Evolutionary conservation across 768 basidiomycete species (phyloP).

Genomic region (Auricularia auricula-judae): DNA sequence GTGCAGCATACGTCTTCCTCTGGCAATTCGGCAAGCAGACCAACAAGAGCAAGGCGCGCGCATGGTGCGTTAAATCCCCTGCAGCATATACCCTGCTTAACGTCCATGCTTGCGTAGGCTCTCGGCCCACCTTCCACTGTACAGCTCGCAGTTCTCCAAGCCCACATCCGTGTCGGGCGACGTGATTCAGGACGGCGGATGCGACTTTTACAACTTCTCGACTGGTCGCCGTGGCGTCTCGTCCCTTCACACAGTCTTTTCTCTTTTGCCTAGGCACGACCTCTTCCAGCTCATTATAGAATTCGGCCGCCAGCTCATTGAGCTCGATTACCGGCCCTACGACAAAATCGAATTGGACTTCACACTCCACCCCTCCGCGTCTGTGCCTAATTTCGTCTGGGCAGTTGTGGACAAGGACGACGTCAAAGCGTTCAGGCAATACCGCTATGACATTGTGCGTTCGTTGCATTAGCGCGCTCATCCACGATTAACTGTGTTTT

Average conservation of each 20-base stretch:
- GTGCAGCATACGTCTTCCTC: slow-evolving; percentile 37
- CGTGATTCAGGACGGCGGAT: slow-evolving; percentile 55
- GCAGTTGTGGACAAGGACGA: slow-evolving; percentile 75
- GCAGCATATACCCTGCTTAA: slow-evolving; percentile 1
- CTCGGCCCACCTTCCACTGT: slow-evolving; percentile 43
- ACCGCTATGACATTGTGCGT: slow-evolving; percentile 81
- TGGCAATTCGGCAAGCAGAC: slow-evolving; percentile 48
- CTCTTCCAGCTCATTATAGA: slow-evolving; percentile 33
- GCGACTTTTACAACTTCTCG: slow-evolving; percentile 78
- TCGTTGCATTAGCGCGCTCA: neutral
- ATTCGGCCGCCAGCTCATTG: slow-evolving; percentile 49
- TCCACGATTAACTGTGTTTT: slow-evolving; percentile 2
- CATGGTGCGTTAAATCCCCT: slow-evolving; percentile 40
- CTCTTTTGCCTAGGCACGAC: slow-evolving; percentile 78
- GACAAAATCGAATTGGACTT: slow-evolving; percentile 76
- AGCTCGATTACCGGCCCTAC: slow-evolving; percentile 58
- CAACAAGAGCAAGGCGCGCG: slow-evolving; percentile 51
- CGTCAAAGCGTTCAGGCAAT: slow-evolving; percentile 51
- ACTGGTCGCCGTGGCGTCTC: slow-evolving; percentile 72
- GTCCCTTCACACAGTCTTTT: slow-evolving; percentile 70
- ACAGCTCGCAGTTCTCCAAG: slow-evolving; percentile 64
- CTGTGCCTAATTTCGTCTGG: slow-evolving; percentile 67
- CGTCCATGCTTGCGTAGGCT: slow-evolving; percentile 35
- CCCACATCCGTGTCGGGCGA: slow-evolving; percentile 37
- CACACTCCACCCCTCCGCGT: slow-evolving; percentile 42